Percentiles rank a stretch among this genome's conserved stretches.
Evolutionary conservation across 495 filamentous ascomycete species (phyloP).

Genomic region (Hypoxylon lenormandii): DNA sequence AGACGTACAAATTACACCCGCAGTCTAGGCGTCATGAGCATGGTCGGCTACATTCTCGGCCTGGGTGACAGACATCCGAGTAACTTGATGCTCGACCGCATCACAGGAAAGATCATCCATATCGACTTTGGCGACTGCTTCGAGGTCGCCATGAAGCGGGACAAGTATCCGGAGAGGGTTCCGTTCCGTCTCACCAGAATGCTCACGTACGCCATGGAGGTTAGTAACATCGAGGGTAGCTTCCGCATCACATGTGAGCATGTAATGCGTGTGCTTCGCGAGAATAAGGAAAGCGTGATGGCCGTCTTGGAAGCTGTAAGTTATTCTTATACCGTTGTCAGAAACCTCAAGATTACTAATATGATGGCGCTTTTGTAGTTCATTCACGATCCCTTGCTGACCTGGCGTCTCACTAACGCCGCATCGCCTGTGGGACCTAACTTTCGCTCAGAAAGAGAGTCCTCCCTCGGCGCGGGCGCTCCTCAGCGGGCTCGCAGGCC

Average conservation of each 20-base stretch:
- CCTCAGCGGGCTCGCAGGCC: constrained; percentile 66
- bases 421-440: constrained; percentile 81
- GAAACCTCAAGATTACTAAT: constrained; percentile 41
- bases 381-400: constrained; percentile 96
- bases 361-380: constrained; percentile 68
- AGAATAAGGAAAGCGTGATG: constrained; percentile 98
- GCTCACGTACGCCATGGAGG: constrained; percentile 99
- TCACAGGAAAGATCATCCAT: constrained; percentile 95
- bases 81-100: constrained; percentile 94
- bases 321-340: constrained; percentile 39
- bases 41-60: constrained; percentile 98
- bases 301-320: constrained; percentile 96
- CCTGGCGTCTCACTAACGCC: constrained; percentile 91
- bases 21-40: constrained; percentile 98
- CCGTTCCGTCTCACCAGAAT: constrained; percentile 97
- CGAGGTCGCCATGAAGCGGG: constrained; percentile 98
- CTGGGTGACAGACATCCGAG: constrained; percentile 96
- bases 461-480: constrained; percentile 59
- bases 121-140: constrained; percentile 99
- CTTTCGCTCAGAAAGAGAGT: constrained; percentile 79
- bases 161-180: constrained; percentile 97
- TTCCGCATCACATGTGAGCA: constrained; percentile 97
- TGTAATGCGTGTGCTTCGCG: constrained; percentile 94
- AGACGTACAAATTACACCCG: constrained; percentile 97
- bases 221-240: constrained; percentile 98